Evolutionary conservation across 257 asterid genomes (phyloP).

Genomic region (Nicotiana otophora): DNA sequence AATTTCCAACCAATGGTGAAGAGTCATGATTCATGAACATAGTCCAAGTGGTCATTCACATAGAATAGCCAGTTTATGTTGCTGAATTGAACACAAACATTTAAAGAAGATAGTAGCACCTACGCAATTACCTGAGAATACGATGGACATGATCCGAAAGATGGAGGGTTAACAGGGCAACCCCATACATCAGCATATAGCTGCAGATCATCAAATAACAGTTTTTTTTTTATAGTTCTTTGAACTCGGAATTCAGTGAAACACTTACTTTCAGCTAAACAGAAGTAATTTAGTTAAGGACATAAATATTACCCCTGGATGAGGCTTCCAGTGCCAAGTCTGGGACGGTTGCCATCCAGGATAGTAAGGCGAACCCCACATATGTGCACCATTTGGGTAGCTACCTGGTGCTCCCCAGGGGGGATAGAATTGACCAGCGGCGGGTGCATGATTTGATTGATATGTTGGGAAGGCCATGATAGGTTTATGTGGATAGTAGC

Average conservation of each 20-base stretch:
- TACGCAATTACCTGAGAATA: conserved; percentile 24
- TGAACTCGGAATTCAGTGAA: background rate
- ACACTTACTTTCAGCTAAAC: background rate
- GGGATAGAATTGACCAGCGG: conserved; percentile 31
- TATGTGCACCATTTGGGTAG: conserved; percentile 27
- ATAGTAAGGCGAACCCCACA: conserved; percentile 37
- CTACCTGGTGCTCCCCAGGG: conserved; percentile 31
- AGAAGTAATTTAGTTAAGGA: conserved; percentile 16
- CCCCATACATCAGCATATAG: conserved; percentile 48
- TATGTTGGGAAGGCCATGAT: conserved; percentile 38
- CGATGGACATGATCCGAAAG: conserved; percentile 17
- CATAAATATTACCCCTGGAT: conserved; percentile 25
- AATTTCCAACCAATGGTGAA: background rate
- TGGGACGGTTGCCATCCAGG: conserved; percentile 37
- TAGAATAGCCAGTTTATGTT: background rate
- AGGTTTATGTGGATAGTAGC: conserved; percentile 30
- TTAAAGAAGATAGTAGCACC: background rate
- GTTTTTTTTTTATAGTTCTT: background rate
- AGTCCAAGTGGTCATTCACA: background rate
- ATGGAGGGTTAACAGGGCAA: conserved; percentile 41
- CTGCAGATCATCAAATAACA: conserved; percentile 16
- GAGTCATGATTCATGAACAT: background rate
- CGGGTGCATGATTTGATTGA: conserved; percentile 22
- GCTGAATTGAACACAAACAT: background rate
- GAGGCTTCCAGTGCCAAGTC: conserved; percentile 39